Evolutionary conservation across 2,329 filamentous ascomycete genomes (phyloP).

Genomic region (Fusarium coffeatum): DNA sequence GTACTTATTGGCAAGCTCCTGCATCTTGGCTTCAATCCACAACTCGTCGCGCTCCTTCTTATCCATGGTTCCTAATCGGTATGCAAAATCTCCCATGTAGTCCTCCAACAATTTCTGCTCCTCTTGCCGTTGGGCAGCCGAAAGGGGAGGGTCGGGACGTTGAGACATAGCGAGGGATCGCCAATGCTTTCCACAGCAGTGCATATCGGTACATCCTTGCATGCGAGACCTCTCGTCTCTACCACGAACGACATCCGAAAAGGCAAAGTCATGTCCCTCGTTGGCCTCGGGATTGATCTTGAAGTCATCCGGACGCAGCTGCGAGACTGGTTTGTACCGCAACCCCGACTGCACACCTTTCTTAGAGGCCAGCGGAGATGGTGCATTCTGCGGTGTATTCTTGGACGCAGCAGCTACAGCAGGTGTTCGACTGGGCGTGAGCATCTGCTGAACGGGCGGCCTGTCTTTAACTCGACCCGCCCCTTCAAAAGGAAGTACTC

Average conservation of each 20-base stretch:
- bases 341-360: slow-evolving; percentile 55
- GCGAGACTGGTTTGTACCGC: slow-evolving; percentile 66
- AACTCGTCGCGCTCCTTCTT: slow-evolving; percentile 71
- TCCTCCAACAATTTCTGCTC: slow-evolving; percentile 66
- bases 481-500: slow-evolving; percentile 55
- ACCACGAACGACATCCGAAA: slow-evolving; percentile 77
- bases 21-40: slow-evolving; percentile 80
- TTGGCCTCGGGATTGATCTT: slow-evolving; percentile 82
- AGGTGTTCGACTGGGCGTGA: slow-evolving; percentile 9
- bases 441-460: slow-evolving; percentile 20
- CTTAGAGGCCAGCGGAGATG: slow-evolving; percentile 30
- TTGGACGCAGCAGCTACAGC: slow-evolving; percentile 17
- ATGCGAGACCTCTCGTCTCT: slow-evolving; percentile 76
- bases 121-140: slow-evolving; percentile 51
- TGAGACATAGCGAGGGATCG: slow-evolving; percentile 71
- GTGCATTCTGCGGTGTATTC: slow-evolving; percentile 22
- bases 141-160: slow-evolving; percentile 55
- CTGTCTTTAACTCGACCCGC: slow-evolving; percentile 26
- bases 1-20: slow-evolving; percentile 77
- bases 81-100: slow-evolving; percentile 68
- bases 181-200: slow-evolving; percentile 82
- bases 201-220: slow-evolving; percentile 77
- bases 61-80: slow-evolving; percentile 68
- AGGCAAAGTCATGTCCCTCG: slow-evolving; percentile 78
- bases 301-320: slow-evolving; percentile 78